Evolutionary conservation across 108 stramenopile genomes (phyloP), one percentile per base, ranked within the genome.

Genomic region (Chaetoceros tenuissimus): DNA sequence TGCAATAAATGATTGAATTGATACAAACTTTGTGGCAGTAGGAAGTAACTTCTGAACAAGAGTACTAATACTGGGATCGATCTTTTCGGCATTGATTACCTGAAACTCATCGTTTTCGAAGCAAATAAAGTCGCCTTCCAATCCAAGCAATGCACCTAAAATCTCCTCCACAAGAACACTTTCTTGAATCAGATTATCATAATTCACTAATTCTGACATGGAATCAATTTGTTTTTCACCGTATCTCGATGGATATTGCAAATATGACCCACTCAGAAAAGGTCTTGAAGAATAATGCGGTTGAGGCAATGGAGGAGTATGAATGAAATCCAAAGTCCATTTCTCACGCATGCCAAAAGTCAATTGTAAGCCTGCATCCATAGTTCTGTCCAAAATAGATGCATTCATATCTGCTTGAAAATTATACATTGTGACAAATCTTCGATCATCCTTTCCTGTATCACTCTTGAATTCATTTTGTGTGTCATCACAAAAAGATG

Each of bases 91-190:
- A 7, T 57, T 59, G 48, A 69, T 57, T 8, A 79, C 46, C 17
- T 56, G 63, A 55, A 71, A 78, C 20, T 31, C 63, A 48, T 19
- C 59, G 25, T 28, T 54, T 31, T 65, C 67, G 27, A 60, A 58
- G 47, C 66, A 55, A 24, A 85, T 55, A 46, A 72, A 84, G 20
- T 60, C 48, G 16, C 90, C 85, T 50, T 92, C 87, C 34, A 84
- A 64, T 21, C 90, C 90, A 63, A 92, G 68, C 66, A 88, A 81
- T 5, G 90, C 77, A 24, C 85, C 86, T 20, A 92, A 67, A 10
- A 92, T 53, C 48, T 88, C 90, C 55, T 88, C 82, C 5, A 88
- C 44, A 19, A 92, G 48, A 44, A 92, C 20, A 51, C 29, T 28
- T 70, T 87, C 81, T 75, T 92, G 69, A 40, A 40, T 40, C 34